Conservation (phyloP, 495 filamentous ascomycete genomes). For the Evansstolkia leycettana region DNA sequence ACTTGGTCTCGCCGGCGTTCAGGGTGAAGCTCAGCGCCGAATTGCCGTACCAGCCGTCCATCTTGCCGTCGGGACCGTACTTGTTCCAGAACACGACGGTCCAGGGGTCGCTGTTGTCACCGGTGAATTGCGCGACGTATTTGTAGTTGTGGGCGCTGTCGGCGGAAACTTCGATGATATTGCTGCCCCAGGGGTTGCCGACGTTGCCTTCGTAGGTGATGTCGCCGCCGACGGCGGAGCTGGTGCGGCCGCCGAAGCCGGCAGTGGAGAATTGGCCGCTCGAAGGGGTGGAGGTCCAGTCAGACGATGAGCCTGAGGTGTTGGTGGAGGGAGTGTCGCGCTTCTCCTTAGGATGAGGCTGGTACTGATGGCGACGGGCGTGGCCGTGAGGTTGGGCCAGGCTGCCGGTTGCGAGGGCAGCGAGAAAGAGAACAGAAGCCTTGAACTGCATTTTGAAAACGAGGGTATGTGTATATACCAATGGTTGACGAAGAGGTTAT, state of each 20-base stretch:
- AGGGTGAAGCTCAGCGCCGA: conserved; percentile 30
- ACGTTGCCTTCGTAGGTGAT: conserved; percentile 29
- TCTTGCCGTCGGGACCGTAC: conserved; percentile 21
- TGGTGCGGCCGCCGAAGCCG: conserved; percentile 8
- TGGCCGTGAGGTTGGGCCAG: conserved; percentile 11
- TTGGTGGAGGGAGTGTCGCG: neutral
- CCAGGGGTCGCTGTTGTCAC: conserved; percentile 23
- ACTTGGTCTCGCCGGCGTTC: conserved; percentile 21
- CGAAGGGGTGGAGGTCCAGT: neutral
- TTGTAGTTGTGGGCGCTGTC: conserved; percentile 25
- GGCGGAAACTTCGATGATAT: conserved; percentile 34
- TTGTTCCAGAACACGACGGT: conserved; percentile 43
- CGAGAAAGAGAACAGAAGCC: conserved; percentile 26
- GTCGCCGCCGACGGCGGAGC: conserved; percentile 1
- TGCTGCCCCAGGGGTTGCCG: conserved; percentile 40
- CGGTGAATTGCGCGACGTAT: conserved; percentile 35
- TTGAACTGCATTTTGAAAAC: conserved; percentile 28
- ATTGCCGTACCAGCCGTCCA: conserved; percentile 30
- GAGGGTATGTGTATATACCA: no score
- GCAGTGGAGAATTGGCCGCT: neutral
- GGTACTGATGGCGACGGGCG: conserved; percentile 9
- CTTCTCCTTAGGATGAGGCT: no score
- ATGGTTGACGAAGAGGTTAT: no score
- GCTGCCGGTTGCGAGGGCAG: conserved; percentile 20
- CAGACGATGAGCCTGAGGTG: conserved; percentile 4